A percentile compares a stretch with the other conserved stretches of the same genome.
phyloP scores from a whole-genome alignment of 2,329 filamentous ascomycete genomes.

The Colletotrichum liriopes region DNA sequence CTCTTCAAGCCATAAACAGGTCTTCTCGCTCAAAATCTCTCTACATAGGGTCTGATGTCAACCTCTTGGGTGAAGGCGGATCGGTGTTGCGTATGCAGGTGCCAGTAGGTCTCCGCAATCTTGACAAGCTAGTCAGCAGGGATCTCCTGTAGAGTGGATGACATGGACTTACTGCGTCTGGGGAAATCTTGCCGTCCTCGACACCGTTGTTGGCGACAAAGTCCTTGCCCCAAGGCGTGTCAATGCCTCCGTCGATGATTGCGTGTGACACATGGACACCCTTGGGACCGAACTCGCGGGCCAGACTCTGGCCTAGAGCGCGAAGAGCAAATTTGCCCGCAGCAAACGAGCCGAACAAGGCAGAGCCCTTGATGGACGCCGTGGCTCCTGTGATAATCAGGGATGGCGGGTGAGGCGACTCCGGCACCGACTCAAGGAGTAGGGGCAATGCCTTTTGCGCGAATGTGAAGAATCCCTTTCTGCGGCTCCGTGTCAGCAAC shows the following conservation, averaged over 20 bases:
- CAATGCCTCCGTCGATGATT: constrained; percentile 88
- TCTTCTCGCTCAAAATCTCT: constrained; percentile 73
- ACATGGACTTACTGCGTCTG: constrained; percentile 78
- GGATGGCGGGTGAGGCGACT: constrained; percentile 77
- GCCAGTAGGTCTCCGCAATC: constrained; percentile 92
- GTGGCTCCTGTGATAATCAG: constrained; percentile 92
- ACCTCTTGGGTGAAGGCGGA: constrained; percentile 87
- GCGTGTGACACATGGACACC: constrained; percentile 89
- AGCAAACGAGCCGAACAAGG: constrained; percentile 71
- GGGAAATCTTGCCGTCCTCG: constrained; percentile 76
- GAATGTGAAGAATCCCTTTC: constrained; percentile 82
- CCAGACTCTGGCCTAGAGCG: constrained; percentile 81
- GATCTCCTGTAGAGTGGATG: constrained; percentile 18
- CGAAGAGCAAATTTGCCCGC: constrained; percentile 86
- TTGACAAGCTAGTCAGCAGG: constrained; percentile 53
- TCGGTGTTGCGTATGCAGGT: constrained; percentile 84
- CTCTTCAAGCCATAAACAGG: background rate
- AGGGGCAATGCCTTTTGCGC: constrained; percentile 80
- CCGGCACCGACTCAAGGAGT: constrained; percentile 73
- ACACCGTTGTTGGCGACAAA: constrained; percentile 60
- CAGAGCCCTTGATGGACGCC: constrained; percentile 81
- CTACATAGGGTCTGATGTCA: constrained; percentile 84
- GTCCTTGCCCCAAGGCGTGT: constrained; percentile 80
- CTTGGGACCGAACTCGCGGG: constrained; percentile 86
- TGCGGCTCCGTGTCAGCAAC: constrained; percentile 46